These are phyloP conservation scores for Ophiostoma angusticollis DNA, from an alignment of 2,329 filamentous ascomycete species.

Conservation along the genomic window DNA sequence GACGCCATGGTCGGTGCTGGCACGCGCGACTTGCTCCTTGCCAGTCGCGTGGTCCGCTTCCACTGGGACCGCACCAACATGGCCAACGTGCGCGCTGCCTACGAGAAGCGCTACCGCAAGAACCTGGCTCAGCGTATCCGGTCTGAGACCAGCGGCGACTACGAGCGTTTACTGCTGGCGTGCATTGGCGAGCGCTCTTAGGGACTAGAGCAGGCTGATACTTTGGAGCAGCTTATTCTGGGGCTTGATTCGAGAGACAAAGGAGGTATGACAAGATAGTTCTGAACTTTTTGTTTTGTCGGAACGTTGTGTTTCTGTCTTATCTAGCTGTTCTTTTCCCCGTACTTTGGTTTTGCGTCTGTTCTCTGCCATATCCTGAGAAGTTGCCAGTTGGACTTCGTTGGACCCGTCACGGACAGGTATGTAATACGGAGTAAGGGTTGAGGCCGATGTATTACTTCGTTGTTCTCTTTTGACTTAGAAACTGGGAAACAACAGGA, in stretches of 20 bases:
- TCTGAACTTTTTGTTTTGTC: no score
- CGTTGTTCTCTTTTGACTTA: no score
- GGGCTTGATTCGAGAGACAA: no score
- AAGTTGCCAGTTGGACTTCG: no score
- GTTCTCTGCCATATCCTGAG: no score
- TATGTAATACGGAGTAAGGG: no score
- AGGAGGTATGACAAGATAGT: neutral
- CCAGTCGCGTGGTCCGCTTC: constrained; percentile 61
- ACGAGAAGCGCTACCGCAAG: constrained; percentile 55
- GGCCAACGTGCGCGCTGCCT: constrained; percentile 67
- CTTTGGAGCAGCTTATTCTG: no score
- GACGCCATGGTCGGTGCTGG: constrained; percentile 76
- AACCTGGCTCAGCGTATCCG: constrained; percentile 58
- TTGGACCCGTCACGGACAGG: no score
- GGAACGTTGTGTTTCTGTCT: neutral
- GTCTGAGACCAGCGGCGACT: constrained; percentile 78
- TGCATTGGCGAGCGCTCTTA: constrained; percentile 33
- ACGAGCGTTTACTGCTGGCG: constrained; percentile 64
- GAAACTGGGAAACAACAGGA: no score
- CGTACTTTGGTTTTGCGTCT: no score
- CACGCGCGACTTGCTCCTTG: constrained; percentile 71
- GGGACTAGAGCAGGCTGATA: constrained; percentile 28
- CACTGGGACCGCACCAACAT: constrained; percentile 74
- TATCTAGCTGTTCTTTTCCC: neutral
- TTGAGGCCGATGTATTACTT: no score